Percentiles rank a stretch among this genome's conserved stretches.
phyloP scores from a whole-genome alignment of 2,329 filamentous ascomycete genomes.

The Lachnellula hyalina region DNA sequence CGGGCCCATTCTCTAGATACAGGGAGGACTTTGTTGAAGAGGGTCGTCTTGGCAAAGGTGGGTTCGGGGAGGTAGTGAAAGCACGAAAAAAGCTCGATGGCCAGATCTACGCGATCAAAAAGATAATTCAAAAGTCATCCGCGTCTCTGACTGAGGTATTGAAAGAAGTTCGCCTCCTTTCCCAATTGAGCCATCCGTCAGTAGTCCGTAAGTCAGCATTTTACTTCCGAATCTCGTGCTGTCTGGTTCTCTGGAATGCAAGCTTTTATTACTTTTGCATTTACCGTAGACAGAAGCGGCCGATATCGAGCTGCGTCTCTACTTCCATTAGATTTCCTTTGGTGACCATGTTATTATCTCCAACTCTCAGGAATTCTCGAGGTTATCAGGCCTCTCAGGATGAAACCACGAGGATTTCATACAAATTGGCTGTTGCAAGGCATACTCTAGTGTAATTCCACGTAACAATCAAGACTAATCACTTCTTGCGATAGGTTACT shows the following conservation, averaged over 20 bases:
- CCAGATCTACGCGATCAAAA: slow-evolving; percentile 93
- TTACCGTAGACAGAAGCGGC: no score
- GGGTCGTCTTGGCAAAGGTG: slow-evolving; percentile 82
- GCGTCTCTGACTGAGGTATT: slow-evolving; percentile 75
- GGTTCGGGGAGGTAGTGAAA: slow-evolving; percentile 94
- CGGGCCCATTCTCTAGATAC: slow-evolving; percentile 56
- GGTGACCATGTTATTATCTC: background rate
- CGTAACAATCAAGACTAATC: background rate
- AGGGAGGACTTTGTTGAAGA: slow-evolving; percentile 86
- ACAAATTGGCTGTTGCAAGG: background rate
- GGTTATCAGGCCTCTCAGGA: background rate
- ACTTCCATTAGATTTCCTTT: no score
- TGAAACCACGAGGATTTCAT: no score
- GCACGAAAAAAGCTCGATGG: slow-evolving; percentile 91
- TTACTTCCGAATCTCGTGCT: no score
- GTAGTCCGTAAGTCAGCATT: slow-evolving; percentile 37
- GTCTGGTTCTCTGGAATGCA: no score
- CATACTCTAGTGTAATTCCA: no score
- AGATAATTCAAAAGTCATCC: slow-evolving; percentile 79
- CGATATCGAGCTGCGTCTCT: no score
- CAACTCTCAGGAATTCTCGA: background rate
- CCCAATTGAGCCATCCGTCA: slow-evolving; percentile 83
- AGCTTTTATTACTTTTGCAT: no score
- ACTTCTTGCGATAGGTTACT: slow-evolving; percentile 66
- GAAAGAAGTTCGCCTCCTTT: slow-evolving; percentile 81